Evolutionary conservation across 768 basidiomycete genomes (phyloP), one percentile per base, ranked within the genome.

Genomic region (Sarcodon sp.): DNA sequence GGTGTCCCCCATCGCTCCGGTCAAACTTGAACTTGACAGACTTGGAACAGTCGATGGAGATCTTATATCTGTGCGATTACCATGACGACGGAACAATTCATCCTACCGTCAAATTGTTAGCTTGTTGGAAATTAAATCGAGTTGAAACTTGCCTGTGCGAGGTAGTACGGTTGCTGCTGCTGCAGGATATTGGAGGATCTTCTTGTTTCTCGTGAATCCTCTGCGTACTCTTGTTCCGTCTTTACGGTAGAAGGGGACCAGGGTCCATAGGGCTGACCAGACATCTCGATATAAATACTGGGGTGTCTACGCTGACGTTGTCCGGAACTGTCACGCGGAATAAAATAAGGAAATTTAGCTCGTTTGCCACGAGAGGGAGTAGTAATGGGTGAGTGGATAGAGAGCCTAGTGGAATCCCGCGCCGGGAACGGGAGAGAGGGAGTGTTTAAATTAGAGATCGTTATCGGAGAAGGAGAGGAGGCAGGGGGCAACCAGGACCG

Each of bases 1-100:
- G 7, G 68, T 50, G 45, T 80, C 77, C 45, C 77, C 79, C 62
- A 85, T 75, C 21, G 83, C 80, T 49, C 79, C 79, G 27, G 74
- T 75, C 49, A 86, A 65, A 53, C 68, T 70, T 37, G 71, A 73
- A 1, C 67, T 62, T 7, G 63, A 69, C 74, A 44, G 71, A 71
- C 0, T 76, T 71, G 15, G 43, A 16, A 37, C 45, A 41, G 38
- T 10, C 32, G 49, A 6, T 36, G 18, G 43, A 46, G 43, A 35
- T 50, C 34, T 46, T 52, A 49, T 37, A 2, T 55, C 52, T 12
- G 55, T 47, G n/a, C 52, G 55, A 33, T 50, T 50, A 36, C n/a
- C 37, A 18, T 18, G 32, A 31, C 21, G 33, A 11, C n/a, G 44
- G 16, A 34, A 16, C n/a, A 32, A 2, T 6, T 41, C 27, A 45